Conservation (phyloP, 2,329 filamentous ascomycete genomes). For the Hypoxylon sp. region DNA sequence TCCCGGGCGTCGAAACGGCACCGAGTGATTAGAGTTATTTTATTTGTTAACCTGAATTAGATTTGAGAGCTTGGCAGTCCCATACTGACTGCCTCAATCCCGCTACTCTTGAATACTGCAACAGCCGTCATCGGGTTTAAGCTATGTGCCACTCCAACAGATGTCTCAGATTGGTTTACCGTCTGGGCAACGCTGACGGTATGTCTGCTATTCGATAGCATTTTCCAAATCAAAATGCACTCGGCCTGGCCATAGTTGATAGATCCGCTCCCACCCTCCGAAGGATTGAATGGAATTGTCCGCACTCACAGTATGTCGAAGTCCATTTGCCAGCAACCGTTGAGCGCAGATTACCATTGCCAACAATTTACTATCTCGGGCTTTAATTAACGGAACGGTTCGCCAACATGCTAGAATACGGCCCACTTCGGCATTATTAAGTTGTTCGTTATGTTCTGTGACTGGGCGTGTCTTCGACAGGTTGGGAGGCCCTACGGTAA, state of each 20-base stretch:
- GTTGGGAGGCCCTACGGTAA: slow-evolving; percentile 24
- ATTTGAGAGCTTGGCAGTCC: slow-evolving; percentile 9
- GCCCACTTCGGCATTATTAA: slow-evolving; percentile 17
- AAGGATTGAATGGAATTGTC: slow-evolving; percentile 3
- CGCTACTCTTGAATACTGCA: slow-evolving; percentile 5
- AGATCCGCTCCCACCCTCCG: slow-evolving; percentile 19
- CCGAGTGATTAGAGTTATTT: slow-evolving; percentile 15
- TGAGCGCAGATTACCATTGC: slow-evolving; percentile 8
- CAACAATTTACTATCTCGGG: slow-evolving; percentile 9
- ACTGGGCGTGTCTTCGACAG: slow-evolving; percentile 38
- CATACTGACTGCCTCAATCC: slow-evolving; percentile 1
- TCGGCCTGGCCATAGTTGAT: slow-evolving; percentile 20
- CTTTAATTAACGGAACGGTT: slow-evolving; percentile 16
- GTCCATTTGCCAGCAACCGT: neutral
- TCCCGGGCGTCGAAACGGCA: slow-evolving; percentile 5
- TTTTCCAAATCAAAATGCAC: slow-evolving; percentile 15
- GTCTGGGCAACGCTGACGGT: slow-evolving; percentile 11
- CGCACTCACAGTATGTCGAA: neutral
- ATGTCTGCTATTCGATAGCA: slow-evolving; percentile 25
- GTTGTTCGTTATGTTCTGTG: slow-evolving; percentile 23
- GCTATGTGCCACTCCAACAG: slow-evolving; percentile 18
- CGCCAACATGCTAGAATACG: slow-evolving; percentile 14
- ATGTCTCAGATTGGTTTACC: slow-evolving; percentile 28
- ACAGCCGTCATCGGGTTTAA: slow-evolving; percentile 18
- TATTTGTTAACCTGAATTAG: slow-evolving; percentile 16